Percentiles rank a stretch among this genome's conserved stretches.
These are phyloP conservation scores for Lyophyllum semitale DNA, from an alignment of 768 basidiomycete species.

Conservation along the genomic window DNA sequence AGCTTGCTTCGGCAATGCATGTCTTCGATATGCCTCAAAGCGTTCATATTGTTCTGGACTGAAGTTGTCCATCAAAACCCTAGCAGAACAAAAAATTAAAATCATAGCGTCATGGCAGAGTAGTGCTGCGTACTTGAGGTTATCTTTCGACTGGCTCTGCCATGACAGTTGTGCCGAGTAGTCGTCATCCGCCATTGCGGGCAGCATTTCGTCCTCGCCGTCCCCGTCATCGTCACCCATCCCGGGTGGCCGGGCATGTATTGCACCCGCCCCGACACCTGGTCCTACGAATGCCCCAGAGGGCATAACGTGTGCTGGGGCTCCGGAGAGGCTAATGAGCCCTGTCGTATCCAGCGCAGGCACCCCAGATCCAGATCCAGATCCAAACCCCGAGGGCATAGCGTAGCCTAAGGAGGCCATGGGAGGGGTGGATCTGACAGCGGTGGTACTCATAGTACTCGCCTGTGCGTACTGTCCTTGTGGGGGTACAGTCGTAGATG, in stretches of 20 bases:
- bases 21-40: slow-evolving; percentile 85
- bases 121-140: slow-evolving; percentile 60
- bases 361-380: not conserved
- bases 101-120: not conserved
- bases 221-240: slow-evolving; percentile 60
- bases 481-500: not conserved
- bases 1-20: slow-evolving; percentile 80
- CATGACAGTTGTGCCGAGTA: slow-evolving; percentile 82
- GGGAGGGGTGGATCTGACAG: not conserved
- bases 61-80: slow-evolving; percentile 89
- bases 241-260: slow-evolving; percentile 15
- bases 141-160: slow-evolving; percentile 88
- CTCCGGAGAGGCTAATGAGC: slow-evolving; percentile 19
- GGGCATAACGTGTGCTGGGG: slow-evolving; percentile 13
- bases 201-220: slow-evolving; percentile 76
- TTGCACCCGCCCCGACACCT: slow-evolving; percentile 7
- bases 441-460: not conserved
- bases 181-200: slow-evolving; percentile 88
- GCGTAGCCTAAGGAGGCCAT: slow-evolving; percentile 4
- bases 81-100: slow-evolving; percentile 25
- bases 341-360: slow-evolving; percentile 20
- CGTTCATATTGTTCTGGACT: slow-evolving; percentile 83
- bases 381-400: slow-evolving; percentile 7
- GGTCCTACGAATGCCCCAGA: slow-evolving; percentile 16
- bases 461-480: slow-evolving; percentile 8